These are phyloP conservation scores for Entelexis sorbosivorans DNA, from an alignment of 1,139 yeast genomes.

Conservation along the genomic window DNA sequence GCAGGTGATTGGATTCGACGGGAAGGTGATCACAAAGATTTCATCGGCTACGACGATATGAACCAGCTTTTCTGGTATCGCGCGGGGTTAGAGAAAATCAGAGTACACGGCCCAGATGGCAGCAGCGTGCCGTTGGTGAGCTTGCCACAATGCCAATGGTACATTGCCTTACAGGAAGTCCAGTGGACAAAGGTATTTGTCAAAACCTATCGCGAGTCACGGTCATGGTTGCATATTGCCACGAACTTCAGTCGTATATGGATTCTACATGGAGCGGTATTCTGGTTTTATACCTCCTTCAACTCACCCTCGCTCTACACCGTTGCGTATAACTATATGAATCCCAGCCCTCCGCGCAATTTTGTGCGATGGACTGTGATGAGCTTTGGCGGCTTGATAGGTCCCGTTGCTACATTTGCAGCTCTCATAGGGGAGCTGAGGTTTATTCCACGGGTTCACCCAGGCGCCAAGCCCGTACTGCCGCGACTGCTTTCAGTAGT, in stretches of 20 bases:
- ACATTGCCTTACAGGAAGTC: slow-evolving; percentile 38
- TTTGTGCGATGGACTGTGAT: slow-evolving; percentile 54
- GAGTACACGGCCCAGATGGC: slow-evolving; percentile 19
- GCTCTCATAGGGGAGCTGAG: slow-evolving; percentile 54
- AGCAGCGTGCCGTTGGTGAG: background rate
- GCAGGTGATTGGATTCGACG: slow-evolving; percentile 38
- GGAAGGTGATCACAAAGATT: slow-evolving; percentile 55
- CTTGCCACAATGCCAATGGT: slow-evolving; percentile 37
- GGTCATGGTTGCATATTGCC: slow-evolving; percentile 68
- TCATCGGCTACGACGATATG: slow-evolving; percentile 78
- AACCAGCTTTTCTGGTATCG: slow-evolving; percentile 79
- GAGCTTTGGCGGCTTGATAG: slow-evolving; percentile 61
- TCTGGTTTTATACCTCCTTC: slow-evolving; percentile 73
- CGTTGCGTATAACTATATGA: slow-evolving; percentile 40
- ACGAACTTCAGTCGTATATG: slow-evolving; percentile 74
- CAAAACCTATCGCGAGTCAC: slow-evolving; percentile 61
- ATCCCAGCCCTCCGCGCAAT: slow-evolving; percentile 52
- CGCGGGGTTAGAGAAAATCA: slow-evolving; percentile 46
- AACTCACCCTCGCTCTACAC: slow-evolving; percentile 74
- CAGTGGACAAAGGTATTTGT: slow-evolving; percentile 54
- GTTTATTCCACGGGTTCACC: slow-evolving; percentile 61
- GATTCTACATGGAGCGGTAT: slow-evolving; percentile 66
- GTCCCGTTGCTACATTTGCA: slow-evolving; percentile 51
- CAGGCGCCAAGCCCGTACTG: slow-evolving; percentile 41
- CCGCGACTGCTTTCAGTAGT: slow-evolving; percentile 37